These are phyloP conservation scores for Triglochin maritima DNA, from an alignment of 106 monocot species.

Conservation along the genomic window DNA sequence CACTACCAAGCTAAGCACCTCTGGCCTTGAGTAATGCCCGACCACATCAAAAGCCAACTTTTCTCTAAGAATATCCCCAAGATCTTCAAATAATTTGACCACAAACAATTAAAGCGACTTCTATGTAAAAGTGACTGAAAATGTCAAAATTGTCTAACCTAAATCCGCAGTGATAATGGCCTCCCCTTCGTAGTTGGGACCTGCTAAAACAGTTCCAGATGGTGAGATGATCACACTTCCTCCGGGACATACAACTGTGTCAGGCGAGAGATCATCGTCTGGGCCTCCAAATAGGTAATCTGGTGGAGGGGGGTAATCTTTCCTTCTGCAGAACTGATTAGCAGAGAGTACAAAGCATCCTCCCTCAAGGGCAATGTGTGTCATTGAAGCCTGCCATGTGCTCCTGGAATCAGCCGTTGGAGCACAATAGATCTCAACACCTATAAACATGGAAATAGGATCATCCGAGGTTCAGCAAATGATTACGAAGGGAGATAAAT, in stretches of 20 bases:
- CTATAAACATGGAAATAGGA: not conserved
- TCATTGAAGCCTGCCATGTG: constrained; percentile 94
- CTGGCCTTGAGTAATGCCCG: constrained; percentile 89
- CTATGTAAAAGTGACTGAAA: not conserved
- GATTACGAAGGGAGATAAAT: too few species aligned
- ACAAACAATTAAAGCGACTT: not conserved
- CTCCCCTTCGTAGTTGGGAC: constrained; percentile 92
- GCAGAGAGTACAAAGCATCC: constrained; percentile 43
- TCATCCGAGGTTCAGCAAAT: not conserved
- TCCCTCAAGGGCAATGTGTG: constrained; percentile 89
- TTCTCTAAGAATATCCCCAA: constrained; percentile 79
- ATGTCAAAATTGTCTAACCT: constrained; percentile 22
- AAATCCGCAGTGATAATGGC: constrained; percentile 71
- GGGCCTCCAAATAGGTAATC: constrained; percentile 61
- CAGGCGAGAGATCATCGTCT: constrained; percentile 61
- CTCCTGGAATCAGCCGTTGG: constrained; percentile 87
- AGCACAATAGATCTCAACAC: constrained; percentile 43
- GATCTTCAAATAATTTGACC: constrained; percentile 37
- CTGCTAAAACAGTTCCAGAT: constrained; percentile 66
- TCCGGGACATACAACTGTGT: constrained; percentile 78
- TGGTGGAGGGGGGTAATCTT: constrained; percentile 85
- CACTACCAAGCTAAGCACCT: constrained; percentile 71
- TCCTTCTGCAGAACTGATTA: constrained; percentile 94
- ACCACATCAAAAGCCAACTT: constrained; percentile 98
- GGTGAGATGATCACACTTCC: constrained; percentile 95